Base-by-base conservation (phyloP, 2,329 filamentous ascomycete species). In the Zopfia rhizophila region DNA sequence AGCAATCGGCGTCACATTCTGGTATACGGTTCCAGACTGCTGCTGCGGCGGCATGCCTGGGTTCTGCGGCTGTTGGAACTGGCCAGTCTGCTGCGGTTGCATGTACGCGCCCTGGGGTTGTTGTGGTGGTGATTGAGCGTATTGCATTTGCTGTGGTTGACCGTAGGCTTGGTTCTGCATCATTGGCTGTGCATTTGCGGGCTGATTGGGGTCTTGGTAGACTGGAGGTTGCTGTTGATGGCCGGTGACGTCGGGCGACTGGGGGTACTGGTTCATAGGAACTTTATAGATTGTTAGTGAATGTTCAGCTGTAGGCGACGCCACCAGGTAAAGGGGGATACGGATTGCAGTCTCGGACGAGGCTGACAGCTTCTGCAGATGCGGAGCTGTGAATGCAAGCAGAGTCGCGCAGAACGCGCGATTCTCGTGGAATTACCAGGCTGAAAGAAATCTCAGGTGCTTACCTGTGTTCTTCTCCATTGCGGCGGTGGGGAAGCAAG, bases 391-490 rank as follows among this genome's bases (percentile, higher is more conserved):
- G 21, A 10, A 16, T 5, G 33, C 6, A n/a, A 5, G 27, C 19
- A 38, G 31, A 32, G 19, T 32, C 38, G 29, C 31, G 12, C 3
- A 16, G 8, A 8, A 25, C 23, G 23, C 23, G 39, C 23, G 21
- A 37, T 29, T 27, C 25, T 18, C 7, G 22, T 23, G 3, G 23
- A 25, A n/a, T n/a, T n/a, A 27, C n/a, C 8, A 24, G 24, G 12
- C 14, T 16, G 14, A 29, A 33, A 8, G 37, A 5, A 28, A 35
- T 7, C 10, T 16, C 14, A 30, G 13, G 16, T 23, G 61, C 66
- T 63, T 33, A 70, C 67, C 66, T 47, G 61, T 59, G 65, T 63
- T 60, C 49, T 70, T 70, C 60, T 69, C 67, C 67, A 70, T 70
- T 54, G 25, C 58, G 55, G 38, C 40, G 43, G 17, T 38, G 29